These are phyloP conservation scores for Quercus mongolica DNA, from an alignment of 306 rosid genomes.

Conservation along the genomic window DNA sequence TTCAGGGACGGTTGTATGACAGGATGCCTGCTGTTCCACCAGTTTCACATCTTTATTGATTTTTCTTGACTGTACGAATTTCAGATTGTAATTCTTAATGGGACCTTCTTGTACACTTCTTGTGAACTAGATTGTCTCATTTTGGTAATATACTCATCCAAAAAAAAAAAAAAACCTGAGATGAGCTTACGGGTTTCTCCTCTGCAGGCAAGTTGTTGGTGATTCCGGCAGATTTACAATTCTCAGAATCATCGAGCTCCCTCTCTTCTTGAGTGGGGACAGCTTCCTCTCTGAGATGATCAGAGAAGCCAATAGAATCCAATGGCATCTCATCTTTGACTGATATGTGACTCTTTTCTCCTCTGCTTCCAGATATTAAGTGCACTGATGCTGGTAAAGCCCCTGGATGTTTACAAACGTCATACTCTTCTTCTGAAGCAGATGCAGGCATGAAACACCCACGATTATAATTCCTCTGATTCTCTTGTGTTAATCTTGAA, in stretches of 20 bases:
- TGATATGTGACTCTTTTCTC: conserved; percentile 30
- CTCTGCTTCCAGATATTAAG: conserved; percentile 21
- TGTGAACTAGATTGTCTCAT: no score
- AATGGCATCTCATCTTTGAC: conserved; percentile 27
- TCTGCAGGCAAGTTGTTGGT: conserved; percentile 32
- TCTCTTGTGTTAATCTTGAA: conserved; percentile 20
- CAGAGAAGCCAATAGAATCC: conserved; percentile 26
- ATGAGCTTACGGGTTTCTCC: conserved; percentile 48
- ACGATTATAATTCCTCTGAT: conserved; percentile 25
- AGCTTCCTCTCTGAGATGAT: conserved; percentile 25
- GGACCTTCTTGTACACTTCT: no score
- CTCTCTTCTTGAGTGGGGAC: conserved; percentile 22
- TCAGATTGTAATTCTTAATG: no score
- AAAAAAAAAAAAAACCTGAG: background rate
- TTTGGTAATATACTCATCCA: no score
- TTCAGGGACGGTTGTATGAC: no score
- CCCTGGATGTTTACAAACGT: conserved; percentile 15
- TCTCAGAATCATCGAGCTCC: conserved; percentile 22
- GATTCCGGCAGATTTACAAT: conserved; percentile 24
- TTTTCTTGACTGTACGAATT: no score
- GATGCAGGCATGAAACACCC: conserved; percentile 18
- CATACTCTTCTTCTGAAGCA: conserved; percentile 25
- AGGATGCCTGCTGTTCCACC: no score
- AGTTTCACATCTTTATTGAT: no score
- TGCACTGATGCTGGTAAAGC: conserved; percentile 15